Evolutionary conservation across 2,329 filamentous ascomycete species (phyloP).

Genomic region (Ophiostoma piceae): DNA sequence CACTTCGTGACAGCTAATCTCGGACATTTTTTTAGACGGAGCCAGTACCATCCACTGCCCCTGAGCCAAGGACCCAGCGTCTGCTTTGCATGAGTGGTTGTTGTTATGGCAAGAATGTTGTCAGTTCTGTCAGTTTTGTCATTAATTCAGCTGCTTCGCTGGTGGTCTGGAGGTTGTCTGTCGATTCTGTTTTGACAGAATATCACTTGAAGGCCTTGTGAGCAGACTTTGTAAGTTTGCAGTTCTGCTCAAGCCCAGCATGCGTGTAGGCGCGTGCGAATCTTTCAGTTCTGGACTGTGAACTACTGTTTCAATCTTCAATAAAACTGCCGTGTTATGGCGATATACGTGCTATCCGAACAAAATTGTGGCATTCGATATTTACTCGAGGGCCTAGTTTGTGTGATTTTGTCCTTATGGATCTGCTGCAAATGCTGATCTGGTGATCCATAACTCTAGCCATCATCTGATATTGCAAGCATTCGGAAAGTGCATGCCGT

Average conservation of each 20-base stretch:
- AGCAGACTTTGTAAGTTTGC: too few species aligned
- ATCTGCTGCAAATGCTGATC: not conserved
- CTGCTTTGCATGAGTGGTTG: too few species aligned
- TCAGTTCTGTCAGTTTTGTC: not conserved
- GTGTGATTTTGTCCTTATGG: not conserved
- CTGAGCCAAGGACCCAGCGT: slow-evolving; percentile 12
- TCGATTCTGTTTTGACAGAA: too few species aligned
- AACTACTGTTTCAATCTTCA: too few species aligned
- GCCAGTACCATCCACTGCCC: slow-evolving; percentile 3
- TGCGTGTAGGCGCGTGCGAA: too few species aligned
- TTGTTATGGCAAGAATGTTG: not conserved
- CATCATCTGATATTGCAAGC: too few species aligned
- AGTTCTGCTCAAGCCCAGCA: too few species aligned
- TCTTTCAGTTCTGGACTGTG: too few species aligned
- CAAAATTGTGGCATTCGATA: not conserved
- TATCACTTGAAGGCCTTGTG: too few species aligned
- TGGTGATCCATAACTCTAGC: not conserved
- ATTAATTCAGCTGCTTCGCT: not conserved
- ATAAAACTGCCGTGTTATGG: too few species aligned
- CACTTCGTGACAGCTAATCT: slow-evolving; percentile 5
- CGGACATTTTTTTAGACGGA: slow-evolving; percentile 10
- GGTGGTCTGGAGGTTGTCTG: too few species aligned
- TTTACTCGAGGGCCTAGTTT: not conserved
- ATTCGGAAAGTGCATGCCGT: too few species aligned
- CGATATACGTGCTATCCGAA: not conserved